These are phyloP conservation scores for Moricandia arvensis DNA, from an alignment of 345 rosid genomes.

Conservation along the genomic window DNA sequence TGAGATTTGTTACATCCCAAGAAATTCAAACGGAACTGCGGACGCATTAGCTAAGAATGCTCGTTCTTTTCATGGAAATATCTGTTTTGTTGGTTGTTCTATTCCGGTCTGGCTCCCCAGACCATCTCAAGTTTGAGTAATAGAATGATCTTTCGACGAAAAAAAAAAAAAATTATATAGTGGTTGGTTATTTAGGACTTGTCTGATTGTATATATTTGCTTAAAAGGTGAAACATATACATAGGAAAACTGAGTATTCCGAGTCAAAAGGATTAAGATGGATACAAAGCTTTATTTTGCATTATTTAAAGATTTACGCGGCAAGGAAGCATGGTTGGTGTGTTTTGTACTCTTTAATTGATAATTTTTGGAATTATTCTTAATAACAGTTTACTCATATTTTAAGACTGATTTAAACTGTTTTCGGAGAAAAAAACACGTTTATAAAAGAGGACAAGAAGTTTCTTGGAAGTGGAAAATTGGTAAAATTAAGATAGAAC, in stretches of 20 bases:
- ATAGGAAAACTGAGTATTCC: not conserved
- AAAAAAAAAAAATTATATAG: not conserved
- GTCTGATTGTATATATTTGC: not conserved
- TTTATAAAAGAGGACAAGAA: conserved; percentile 22
- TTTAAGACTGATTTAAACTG: not conserved
- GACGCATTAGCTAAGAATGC: no score
- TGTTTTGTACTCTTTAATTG: not conserved
- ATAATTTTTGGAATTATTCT: conserved; percentile 11
- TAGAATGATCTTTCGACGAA: no score
- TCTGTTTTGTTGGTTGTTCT: no score
- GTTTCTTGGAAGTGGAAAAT: conserved; percentile 30
- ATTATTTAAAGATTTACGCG: conserved; percentile 22
- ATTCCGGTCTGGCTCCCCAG: no score
- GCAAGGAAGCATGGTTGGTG: conserved; percentile 31
- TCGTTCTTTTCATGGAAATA: no score
- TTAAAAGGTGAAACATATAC: not conserved
- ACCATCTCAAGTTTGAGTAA: no score
- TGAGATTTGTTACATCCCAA: no score
- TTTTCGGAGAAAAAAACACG: conserved; percentile 15
- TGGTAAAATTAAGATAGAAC: not conserved
- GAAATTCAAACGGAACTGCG: no score
- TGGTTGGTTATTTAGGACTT: not conserved
- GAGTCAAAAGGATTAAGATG: not conserved
- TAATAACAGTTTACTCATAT: not conserved
- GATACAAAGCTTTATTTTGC: not conserved